These are phyloP conservation scores for Colletotrichum falcatum DNA, from an alignment of 2,329 filamentous ascomycete genomes.

Conservation along the genomic window DNA sequence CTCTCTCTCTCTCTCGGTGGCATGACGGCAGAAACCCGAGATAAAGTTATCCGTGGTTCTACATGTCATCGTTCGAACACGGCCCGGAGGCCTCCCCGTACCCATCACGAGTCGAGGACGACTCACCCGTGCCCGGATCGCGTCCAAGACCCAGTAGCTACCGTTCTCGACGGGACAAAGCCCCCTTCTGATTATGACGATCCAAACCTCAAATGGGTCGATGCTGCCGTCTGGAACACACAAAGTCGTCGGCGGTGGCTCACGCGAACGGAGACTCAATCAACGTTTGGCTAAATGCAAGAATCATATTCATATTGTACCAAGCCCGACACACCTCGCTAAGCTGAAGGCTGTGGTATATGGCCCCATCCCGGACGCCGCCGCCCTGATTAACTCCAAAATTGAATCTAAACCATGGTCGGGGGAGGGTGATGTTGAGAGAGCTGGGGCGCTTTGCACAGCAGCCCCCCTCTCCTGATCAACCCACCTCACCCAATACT, in stretches of 20 bases:
- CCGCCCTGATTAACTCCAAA: constrained; percentile 3
- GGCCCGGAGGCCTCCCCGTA: background rate
- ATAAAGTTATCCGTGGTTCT: background rate
- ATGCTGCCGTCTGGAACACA: background rate
- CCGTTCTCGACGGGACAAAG: background rate
- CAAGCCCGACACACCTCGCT: background rate
- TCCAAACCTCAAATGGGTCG: background rate
- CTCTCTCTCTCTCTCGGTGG: no score
- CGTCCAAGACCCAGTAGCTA: background rate
- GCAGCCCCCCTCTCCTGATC: background rate
- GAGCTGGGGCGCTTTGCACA: background rate
- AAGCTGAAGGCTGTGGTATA: background rate
- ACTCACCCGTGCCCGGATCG: background rate
- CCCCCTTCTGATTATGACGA: background rate
- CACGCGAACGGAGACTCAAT: background rate
- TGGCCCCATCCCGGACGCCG: constrained; percentile 2
- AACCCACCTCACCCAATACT: background rate
- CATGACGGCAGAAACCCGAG: background rate
- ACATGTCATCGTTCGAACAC: no score
- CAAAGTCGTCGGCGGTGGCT: no score
- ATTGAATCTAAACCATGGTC: constrained; percentile 2
- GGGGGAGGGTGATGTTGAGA: background rate
- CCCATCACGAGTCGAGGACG: background rate
- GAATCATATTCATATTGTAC: background rate
- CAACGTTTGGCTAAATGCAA: background rate